These are phyloP conservation scores for Aristolochia contorta DNA, from an alignment of 164 flowering plant genomes.

Conservation along the genomic window DNA sequence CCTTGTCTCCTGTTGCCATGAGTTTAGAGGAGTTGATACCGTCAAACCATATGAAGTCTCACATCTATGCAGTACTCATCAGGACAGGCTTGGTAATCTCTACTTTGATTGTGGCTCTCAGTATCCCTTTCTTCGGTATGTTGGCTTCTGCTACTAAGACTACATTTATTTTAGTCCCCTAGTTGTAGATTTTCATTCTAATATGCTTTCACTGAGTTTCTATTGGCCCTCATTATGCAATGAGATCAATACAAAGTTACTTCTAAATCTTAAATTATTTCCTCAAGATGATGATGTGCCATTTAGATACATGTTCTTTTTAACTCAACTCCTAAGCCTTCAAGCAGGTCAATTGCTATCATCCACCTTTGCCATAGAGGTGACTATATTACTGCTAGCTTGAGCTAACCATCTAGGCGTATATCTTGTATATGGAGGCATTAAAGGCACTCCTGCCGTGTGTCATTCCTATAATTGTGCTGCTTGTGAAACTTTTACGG, in stretches of 20 bases:
- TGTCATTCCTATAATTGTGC: no score
- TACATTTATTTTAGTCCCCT: background rate
- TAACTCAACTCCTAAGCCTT: background rate
- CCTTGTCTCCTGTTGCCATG: conserved; percentile 85
- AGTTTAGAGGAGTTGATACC: conserved; percentile 93
- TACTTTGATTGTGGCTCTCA: conserved; percentile 63
- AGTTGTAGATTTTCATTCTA: background rate
- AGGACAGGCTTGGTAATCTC: conserved; percentile 79
- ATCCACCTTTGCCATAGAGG: no score
- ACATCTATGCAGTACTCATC: conserved; percentile 56
- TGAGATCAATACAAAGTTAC: background rate
- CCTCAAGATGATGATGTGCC: background rate
- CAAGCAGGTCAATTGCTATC: background rate
- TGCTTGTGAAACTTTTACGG: background rate
- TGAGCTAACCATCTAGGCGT: no score
- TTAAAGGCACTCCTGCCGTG: no score
- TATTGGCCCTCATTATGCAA: background rate
- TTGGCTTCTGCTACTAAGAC: background rate
- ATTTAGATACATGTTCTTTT: background rate
- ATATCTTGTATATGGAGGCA: no score
- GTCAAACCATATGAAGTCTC: conserved; percentile 46
- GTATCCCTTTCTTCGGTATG: conserved; percentile 86
- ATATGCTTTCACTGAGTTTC: background rate
- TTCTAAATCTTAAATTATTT: background rate
- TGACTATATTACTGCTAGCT: no score